Percentiles rank a stretch among this genome's conserved stretches.
Evolutionary conservation across 305 asterid species (phyloP).

Genomic region (Fraxinus baroniana): DNA sequence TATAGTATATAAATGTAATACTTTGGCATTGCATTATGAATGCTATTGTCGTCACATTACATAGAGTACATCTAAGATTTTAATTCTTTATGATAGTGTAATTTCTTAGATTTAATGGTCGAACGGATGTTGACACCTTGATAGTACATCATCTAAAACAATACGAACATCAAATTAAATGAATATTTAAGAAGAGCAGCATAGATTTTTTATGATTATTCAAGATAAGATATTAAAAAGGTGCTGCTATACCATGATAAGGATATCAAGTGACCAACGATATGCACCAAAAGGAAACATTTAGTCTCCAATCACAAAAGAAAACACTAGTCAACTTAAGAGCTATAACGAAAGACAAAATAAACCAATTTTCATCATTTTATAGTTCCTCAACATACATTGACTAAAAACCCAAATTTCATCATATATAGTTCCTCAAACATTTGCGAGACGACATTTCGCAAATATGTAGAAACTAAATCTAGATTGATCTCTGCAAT

Average conservation of each 20-base stretch:
- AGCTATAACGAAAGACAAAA: not conserved
- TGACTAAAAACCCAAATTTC: not conserved
- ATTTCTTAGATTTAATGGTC: not conserved
- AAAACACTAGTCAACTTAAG: no score
- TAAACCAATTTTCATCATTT: no score
- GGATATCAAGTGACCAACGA: not conserved
- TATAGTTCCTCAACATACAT: no score
- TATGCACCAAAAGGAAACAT: not conserved
- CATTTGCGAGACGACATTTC: not conserved
- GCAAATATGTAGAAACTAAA: not conserved
- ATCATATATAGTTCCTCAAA: not conserved
- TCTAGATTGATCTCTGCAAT: not conserved
- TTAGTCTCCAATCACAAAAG: no score
- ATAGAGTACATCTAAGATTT: not conserved
- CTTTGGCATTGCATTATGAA: not conserved
- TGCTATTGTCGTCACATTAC: not conserved
- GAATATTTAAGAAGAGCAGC: no score
- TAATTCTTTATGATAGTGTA: not conserved
- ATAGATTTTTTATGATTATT: no score
- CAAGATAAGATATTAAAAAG: not conserved
- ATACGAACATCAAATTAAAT: no score
- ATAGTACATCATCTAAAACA: not conserved
- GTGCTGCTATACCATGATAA: not conserved
- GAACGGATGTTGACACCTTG: not conserved
- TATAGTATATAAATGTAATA: not conserved